phyloP scores from a whole-genome alignment of 129 eudicot genomes.

The Sambucus nigra region DNA sequence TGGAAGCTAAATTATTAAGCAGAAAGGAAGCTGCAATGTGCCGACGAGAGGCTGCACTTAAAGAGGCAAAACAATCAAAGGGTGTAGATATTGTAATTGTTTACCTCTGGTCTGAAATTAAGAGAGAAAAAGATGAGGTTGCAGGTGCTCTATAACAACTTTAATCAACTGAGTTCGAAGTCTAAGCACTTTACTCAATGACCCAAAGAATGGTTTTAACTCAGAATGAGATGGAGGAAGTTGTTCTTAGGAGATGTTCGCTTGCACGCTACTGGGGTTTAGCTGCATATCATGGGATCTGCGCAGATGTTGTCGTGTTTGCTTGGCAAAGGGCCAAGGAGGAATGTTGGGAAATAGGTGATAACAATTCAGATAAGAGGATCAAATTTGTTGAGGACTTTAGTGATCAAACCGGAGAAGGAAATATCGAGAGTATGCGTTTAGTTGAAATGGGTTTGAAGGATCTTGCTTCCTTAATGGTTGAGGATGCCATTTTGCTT shows the following conservation, averaged over 20 bases:
- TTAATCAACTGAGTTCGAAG: slow-evolving; percentile 66
- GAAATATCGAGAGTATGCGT: slow-evolving; percentile 94
- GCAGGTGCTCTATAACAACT: slow-evolving; percentile 57
- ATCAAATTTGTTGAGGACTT: slow-evolving; percentile 64
- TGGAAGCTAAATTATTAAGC: slow-evolving; percentile 95
- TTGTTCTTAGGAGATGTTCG: slow-evolving; percentile 96
- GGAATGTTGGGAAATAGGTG: slow-evolving; percentile 68
- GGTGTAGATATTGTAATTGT: slow-evolving; percentile 50
- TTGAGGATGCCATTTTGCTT: slow-evolving; percentile 85
- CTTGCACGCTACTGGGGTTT: slow-evolving; percentile 98
- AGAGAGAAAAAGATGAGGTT: slow-evolving; percentile 72
- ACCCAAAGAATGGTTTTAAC: slow-evolving; percentile 91
- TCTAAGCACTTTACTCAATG: slow-evolving; percentile 70
- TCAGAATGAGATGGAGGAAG: slow-evolving; percentile 97
- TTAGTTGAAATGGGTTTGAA: slow-evolving; percentile 93
- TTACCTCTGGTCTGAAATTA: slow-evolving; percentile 56
- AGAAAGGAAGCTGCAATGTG: slow-evolving; percentile 99
- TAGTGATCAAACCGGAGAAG: slow-evolving; percentile 82
- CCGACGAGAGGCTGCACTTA: slow-evolving; percentile 97
- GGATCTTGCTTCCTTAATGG: slow-evolving; percentile 93
- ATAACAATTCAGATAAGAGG: slow-evolving; percentile 43
- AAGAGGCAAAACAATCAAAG: slow-evolving; percentile 71
- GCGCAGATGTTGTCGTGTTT: slow-evolving; percentile 86
- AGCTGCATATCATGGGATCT: slow-evolving; percentile 78
- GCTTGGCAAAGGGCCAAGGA: slow-evolving; percentile 98